phyloP scores from a whole-genome alignment of 805 yeast genomes.

The Hanseniaspora lindneri region DNA sequence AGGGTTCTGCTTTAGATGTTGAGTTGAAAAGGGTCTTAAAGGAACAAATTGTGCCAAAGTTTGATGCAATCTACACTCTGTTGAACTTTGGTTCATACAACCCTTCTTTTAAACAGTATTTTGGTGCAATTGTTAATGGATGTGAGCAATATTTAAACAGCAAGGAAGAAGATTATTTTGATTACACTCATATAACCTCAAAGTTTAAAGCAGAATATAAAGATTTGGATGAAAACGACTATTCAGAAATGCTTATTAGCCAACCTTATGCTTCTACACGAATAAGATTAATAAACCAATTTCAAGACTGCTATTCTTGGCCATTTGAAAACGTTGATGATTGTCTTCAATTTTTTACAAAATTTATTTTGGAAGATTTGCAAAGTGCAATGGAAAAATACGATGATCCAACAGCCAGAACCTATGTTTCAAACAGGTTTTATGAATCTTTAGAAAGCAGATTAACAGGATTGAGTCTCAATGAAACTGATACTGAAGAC shows the following conservation, averaged over 20 bases:
- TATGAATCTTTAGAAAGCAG: not conserved
- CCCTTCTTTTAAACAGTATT: not conserved
- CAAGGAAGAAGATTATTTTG: no score
- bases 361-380: slow-evolving; percentile 7
- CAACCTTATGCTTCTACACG: slow-evolving; percentile 6
- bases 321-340: slow-evolving; percentile 6
- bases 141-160: not conserved
- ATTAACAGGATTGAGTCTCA: not conserved
- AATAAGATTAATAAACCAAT: slow-evolving; percentile 6
- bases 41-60: not conserved
- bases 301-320: not conserved
- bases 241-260: not conserved
- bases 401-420: not conserved
- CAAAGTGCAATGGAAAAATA: not conserved
- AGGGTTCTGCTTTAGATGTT: not conserved
- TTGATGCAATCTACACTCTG: slow-evolving; percentile 1
- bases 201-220: not conserved
- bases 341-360: slow-evolving; percentile 5
- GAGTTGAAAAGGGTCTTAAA: not conserved
- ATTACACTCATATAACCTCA: no score
- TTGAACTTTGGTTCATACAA: slow-evolving; percentile 7
- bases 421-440: not conserved
- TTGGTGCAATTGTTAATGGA: not conserved
- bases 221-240: not conserved
- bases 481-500: not conserved